Base-by-base conservation (phyloP, 192 early-diverging fungal genomes). In the Podila horticola region DNA sequence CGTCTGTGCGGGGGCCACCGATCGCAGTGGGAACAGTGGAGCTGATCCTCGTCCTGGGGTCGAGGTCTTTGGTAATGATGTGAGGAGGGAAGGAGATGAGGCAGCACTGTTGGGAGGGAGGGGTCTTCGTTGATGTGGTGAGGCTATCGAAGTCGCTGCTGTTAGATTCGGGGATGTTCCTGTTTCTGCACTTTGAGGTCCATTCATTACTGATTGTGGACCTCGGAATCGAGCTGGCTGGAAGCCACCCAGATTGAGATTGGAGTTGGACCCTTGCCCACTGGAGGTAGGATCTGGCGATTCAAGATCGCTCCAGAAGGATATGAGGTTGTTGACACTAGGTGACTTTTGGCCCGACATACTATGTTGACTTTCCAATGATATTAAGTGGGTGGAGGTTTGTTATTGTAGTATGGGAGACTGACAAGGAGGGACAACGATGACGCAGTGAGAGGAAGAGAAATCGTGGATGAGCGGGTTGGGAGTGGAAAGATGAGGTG, bases 251-350 rank as follows among this genome's bases (percentile, higher is more conserved):
- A 12, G 41, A 45, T 45, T 45, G 41, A 4, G 41, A 17, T 45
- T 19, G 58, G 34, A 5, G 10, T 28, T 15, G 26, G 38, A 20
- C 24, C 49, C 11, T 26, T 12, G 22, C 31, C 8, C 22, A 20
- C 19, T 22, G 62, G 62, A 19, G 10, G 65, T 31, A 33, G 29
- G 28, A 13, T 50, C 61, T 12, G 74, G 66, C 12, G 67, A 28
- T 8, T 79, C 75, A 12, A 71, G 49, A 19, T 79, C 75, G 20
- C 65, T 72, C 75, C 75, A 79, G 12, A 79, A 79, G 33, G 75
- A 72, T 48, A 79, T 79, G n/a, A 79, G 55, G 49, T 79, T 79
- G 62, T 79, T 71, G 66, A 79, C 75, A 19, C 59, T 72, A 13
- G 75, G 75, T 17, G 70, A 64, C 29, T 72, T 64, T 68, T 55